These are phyloP conservation scores for Penicillium sp. DNA, from an alignment of 2,329 filamentous ascomycete genomes.

Conservation along the genomic window DNA sequence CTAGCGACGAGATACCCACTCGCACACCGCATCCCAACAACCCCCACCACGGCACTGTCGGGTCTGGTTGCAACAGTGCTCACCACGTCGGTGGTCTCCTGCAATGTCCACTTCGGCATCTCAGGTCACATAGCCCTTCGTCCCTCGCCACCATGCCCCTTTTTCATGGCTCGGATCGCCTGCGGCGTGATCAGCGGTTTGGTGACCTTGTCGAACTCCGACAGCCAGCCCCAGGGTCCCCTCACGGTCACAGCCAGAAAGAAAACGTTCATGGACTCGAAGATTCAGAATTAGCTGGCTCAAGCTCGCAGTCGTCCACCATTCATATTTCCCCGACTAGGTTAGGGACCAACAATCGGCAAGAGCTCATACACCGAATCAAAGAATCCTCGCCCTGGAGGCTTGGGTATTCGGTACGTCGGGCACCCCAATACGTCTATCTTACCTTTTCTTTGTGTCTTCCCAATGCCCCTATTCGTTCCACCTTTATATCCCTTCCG, in stretches of 20 bases:
- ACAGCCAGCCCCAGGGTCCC: constrained; percentile 13
- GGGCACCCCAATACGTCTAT: not conserved
- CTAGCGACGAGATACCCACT: constrained; percentile 16
- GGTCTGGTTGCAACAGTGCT: constrained; percentile 11
- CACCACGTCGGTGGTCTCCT: constrained; percentile 18
- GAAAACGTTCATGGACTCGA: constrained; percentile 4
- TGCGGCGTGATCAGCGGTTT: constrained; percentile 28
- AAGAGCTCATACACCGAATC: constrained; percentile 77
- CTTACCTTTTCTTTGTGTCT: not conserved
- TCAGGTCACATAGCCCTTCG: constrained; percentile 15
- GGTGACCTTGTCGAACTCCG: constrained; percentile 18
- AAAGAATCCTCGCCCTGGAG: constrained; percentile 80
- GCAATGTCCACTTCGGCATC: constrained; percentile 26
- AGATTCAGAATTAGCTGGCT: constrained; percentile 15
- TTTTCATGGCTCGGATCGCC: constrained; percentile 36
- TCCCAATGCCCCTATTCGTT: not conserved
- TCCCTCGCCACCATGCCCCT: constrained; percentile 33
- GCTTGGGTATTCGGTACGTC: constrained; percentile 58
- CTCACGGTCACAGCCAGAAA: constrained; percentile 16
- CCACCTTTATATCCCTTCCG: not conserved
- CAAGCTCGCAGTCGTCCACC: constrained; percentile 14
- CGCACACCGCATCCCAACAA: constrained; percentile 23
- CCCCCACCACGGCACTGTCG: constrained; percentile 19
- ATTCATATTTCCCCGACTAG: constrained; percentile 18
- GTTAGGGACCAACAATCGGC: constrained; percentile 54